Evolutionary conservation across 2,329 filamentous ascomycete genomes (phyloP).

Genomic region (Hymenoscyphus albidus): DNA sequence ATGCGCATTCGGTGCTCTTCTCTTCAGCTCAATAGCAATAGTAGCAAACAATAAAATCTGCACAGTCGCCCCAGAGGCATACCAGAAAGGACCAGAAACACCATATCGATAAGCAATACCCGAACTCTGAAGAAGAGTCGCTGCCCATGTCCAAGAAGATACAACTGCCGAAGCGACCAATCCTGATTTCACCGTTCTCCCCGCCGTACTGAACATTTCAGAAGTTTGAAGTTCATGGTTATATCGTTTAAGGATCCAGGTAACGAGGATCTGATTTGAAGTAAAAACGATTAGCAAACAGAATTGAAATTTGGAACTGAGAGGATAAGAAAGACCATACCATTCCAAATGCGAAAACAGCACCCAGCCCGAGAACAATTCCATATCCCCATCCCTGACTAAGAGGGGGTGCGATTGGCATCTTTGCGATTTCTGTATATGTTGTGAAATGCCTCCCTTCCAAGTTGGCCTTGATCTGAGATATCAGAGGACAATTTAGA

Average conservation of each 20-base stretch:
- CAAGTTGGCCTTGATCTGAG: background rate
- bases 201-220: conserved; percentile 89
- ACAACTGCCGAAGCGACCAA: conserved; percentile 87
- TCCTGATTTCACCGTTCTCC: conserved; percentile 83
- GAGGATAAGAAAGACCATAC: conserved; percentile 37
- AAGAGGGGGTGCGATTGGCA: conserved; percentile 34
- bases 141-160: conserved; percentile 90
- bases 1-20: conserved; percentile 82
- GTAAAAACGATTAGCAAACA: background rate
- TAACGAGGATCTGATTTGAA: conserved; percentile 32
- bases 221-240: conserved; percentile 81
- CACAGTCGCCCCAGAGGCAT: conserved; percentile 69
- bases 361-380: conserved; percentile 56
- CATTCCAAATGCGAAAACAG: conserved; percentile 61
- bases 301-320: background rate
- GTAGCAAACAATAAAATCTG: conserved; percentile 89
- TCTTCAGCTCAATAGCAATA: conserved; percentile 84
- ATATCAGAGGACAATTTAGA: background rate
- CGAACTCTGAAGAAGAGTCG: conserved; percentile 73
- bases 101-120: conserved; percentile 80
- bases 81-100: conserved; percentile 64
- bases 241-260: conserved; percentile 45
- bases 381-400: conserved; percentile 55
- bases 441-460: background rate
- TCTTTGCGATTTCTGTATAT: conserved; percentile 15